phyloP scores from a whole-genome alignment of 2,329 filamentous ascomycete genomes.

The Calonectria pauciramosa region DNA sequence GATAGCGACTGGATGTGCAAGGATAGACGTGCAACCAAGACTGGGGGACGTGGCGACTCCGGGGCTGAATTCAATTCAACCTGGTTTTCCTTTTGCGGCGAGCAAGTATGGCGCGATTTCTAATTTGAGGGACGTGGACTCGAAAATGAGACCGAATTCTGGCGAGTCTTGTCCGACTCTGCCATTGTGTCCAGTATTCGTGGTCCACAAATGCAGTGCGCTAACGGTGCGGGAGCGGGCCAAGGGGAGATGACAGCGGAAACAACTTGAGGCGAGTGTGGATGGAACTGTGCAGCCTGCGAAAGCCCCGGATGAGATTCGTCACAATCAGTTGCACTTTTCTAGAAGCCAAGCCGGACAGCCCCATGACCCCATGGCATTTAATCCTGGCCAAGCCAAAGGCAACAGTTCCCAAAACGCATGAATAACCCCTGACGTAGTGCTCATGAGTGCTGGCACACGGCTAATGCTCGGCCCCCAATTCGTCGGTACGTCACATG shows the following conservation, averaged over 20 bases:
- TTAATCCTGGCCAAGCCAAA: background rate
- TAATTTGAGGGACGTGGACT: background rate
- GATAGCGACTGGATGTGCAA: background rate
- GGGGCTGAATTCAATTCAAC: background rate
- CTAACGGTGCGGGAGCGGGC: slow-evolving; percentile 12
- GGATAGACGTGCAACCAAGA: background rate
- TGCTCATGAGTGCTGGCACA: slow-evolving; percentile 18
- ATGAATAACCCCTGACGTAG: background rate
- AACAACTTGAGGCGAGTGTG: slow-evolving; percentile 4
- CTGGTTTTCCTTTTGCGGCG: background rate
- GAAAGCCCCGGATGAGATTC: slow-evolving; percentile 5
- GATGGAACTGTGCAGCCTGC: background rate
- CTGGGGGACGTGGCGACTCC: background rate
- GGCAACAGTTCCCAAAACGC: background rate
- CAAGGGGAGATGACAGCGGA: slow-evolving; percentile 21
- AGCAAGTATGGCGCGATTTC: background rate
- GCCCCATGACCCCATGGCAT: background rate
- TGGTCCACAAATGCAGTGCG: slow-evolving; percentile 21
- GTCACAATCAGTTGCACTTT: background rate
- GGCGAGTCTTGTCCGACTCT: background rate
- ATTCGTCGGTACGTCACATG: slow-evolving; percentile 33
- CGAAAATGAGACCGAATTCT: background rate
- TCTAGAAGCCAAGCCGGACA: background rate
- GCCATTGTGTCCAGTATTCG: background rate
- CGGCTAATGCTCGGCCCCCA: slow-evolving; percentile 42